phyloP scores from a whole-genome alignment of 306 rosid species.

The Cicer pinnatifidum region DNA sequence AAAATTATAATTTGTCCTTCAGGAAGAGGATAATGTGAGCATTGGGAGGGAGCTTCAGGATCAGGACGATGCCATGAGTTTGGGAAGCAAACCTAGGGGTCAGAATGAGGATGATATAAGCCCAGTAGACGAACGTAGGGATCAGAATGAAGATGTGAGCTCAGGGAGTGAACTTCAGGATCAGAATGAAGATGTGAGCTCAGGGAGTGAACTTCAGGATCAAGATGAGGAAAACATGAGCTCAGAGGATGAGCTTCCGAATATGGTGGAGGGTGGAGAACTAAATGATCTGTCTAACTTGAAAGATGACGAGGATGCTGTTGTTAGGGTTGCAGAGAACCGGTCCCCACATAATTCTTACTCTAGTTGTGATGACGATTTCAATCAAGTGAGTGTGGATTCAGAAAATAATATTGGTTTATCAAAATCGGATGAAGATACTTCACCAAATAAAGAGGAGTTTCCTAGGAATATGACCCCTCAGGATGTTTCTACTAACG shows the following conservation, averaged over 20 bases:
- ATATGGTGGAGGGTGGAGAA: slow-evolving; percentile 49
- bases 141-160: slow-evolving; percentile 47
- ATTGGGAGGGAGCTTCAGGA: slow-evolving; percentile 51
- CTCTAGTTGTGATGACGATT: slow-evolving; percentile 45
- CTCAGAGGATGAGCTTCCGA: slow-evolving; percentile 52
- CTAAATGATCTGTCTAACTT: slow-evolving; percentile 39
- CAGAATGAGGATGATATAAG: slow-evolving; percentile 52
- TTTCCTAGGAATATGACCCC: slow-evolving; percentile 50
- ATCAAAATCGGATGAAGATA: slow-evolving; percentile 36
- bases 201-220: slow-evolving; percentile 46
- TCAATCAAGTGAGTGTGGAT: slow-evolving; percentile 44
- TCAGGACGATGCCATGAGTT: slow-evolving; percentile 51
- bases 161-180: slow-evolving; percentile 52
- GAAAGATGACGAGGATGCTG: slow-evolving; percentile 38
- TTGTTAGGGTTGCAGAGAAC: slow-evolving; percentile 44
- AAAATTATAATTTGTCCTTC: slow-evolving; percentile 47
- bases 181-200: slow-evolving; percentile 48
- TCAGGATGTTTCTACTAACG: slow-evolving; percentile 51
- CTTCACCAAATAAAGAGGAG: slow-evolving; percentile 43
- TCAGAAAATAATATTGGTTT: slow-evolving; percentile 45
- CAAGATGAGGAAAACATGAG: slow-evolving; percentile 58
- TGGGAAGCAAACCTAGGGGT: slow-evolving; percentile 48
- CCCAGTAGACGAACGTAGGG: slow-evolving; percentile 42
- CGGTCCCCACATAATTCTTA: slow-evolving; percentile 46
- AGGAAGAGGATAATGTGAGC: slow-evolving; percentile 60